phyloP scores from a whole-genome alignment of 345 rosid species.

The Eucalyptus viminalis region DNA sequence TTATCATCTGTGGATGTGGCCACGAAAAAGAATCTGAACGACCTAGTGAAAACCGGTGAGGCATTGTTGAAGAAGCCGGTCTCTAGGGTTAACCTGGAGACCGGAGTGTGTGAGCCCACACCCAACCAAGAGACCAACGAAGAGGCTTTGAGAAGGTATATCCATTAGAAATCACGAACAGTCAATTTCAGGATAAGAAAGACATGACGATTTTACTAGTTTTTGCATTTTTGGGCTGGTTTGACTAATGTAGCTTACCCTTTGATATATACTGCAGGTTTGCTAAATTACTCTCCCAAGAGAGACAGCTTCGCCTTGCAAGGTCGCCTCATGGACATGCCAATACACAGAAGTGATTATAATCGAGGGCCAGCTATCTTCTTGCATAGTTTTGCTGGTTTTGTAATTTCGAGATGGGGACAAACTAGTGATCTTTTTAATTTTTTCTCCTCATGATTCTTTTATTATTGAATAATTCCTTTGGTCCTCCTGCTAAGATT shows the following conservation, averaged over 20 bases:
- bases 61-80: constrained; percentile 41
- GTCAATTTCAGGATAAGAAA: neutral
- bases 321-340: constrained; percentile 18
- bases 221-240: neutral
- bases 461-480: neutral
- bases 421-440: neutral
- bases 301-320: constrained; percentile 33
- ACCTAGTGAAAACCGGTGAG: constrained; percentile 46
- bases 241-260: neutral
- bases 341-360: neutral
- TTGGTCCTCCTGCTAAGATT: neutral
- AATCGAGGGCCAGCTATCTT: neutral
- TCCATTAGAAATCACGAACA: neutral
- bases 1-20: constrained; percentile 49
- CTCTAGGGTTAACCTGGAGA: constrained; percentile 44
- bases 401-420: neutral
- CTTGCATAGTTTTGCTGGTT: neutral
- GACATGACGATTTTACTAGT: neutral
- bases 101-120: constrained; percentile 24
- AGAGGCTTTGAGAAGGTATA: constrained; percentile 29
- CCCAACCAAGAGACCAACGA: constrained; percentile 24
- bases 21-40: constrained; percentile 41
- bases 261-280: constrained; percentile 11
- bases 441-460: neutral
- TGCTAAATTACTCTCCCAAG: constrained; percentile 48